Evolutionary conservation across 1,139 yeast genomes (phyloP).

Genomic region (Lodderomyces beijingensis): DNA sequence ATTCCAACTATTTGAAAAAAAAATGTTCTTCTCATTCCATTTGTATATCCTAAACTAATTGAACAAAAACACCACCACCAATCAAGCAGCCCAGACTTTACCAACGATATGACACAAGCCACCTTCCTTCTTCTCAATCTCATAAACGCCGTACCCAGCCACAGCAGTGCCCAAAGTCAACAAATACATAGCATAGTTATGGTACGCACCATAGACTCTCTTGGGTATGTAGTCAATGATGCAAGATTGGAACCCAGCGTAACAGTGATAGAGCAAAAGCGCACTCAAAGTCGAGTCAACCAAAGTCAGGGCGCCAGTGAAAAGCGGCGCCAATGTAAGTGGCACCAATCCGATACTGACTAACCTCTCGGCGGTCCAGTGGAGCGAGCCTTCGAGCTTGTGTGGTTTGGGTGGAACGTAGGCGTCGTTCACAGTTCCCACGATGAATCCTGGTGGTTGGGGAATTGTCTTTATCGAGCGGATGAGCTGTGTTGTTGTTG

Average conservation of each 20-base stretch:
- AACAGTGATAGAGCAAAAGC: slow-evolving; percentile 65
- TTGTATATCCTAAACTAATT: no score
- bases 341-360: slow-evolving; percentile 73
- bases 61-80: no score
- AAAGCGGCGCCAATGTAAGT: slow-evolving; percentile 65
- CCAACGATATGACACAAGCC: slow-evolving; percentile 34
- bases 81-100: slow-evolving; percentile 39
- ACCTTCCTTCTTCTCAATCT: slow-evolving; percentile 65
- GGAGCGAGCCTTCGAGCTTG: slow-evolving; percentile 74
- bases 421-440: slow-evolving; percentile 81
- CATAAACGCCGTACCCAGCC: slow-evolving; percentile 76
- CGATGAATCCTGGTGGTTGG: slow-evolving; percentile 67
- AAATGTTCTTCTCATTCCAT: no score
- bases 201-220: slow-evolving; percentile 75
- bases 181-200: slow-evolving; percentile 57
- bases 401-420: slow-evolving; percentile 58
- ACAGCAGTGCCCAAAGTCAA: slow-evolving; percentile 69
- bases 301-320: slow-evolving; percentile 64
- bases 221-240: slow-evolving; percentile 85
- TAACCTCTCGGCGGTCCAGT: slow-evolving; percentile 81
- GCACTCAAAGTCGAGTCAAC: slow-evolving; percentile 67
- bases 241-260: slow-evolving; percentile 80
- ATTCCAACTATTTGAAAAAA: no score
- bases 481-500: slow-evolving; percentile 11
- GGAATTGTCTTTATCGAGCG: slow-evolving; percentile 39